Conservation (phyloP, 2,329 filamentous ascomycete species). For the Bipolaris oryzae region DNA sequence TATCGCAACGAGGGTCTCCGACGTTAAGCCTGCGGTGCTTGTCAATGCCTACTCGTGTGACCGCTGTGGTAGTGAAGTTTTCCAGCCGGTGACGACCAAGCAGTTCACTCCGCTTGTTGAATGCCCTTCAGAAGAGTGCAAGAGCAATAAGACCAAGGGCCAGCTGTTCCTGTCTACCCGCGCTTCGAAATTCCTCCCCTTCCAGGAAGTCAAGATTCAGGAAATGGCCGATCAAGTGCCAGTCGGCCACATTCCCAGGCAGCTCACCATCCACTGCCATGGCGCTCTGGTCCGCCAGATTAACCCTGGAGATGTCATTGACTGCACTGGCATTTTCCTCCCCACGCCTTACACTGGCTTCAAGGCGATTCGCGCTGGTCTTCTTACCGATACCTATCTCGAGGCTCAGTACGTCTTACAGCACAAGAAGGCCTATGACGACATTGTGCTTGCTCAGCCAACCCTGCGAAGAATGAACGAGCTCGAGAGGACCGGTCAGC, state of each 20-base stretch:
- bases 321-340: constrained; percentile 93
- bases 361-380: constrained; percentile 91
- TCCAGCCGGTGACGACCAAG: constrained; percentile 91
- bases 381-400: constrained; percentile 96
- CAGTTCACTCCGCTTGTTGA: constrained; percentile 85
- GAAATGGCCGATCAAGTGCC: constrained; percentile 99
- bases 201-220: constrained; percentile 98
- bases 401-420: constrained; percentile 93
- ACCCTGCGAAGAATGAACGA: constrained; percentile 85
- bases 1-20: constrained; percentile 92
- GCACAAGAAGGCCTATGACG: constrained; percentile 97
- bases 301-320: constrained; percentile 92
- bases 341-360: constrained; percentile 99
- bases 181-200: constrained; percentile 94
- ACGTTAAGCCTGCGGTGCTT: constrained; percentile 96
- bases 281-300: constrained; percentile 84
- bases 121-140: constrained; percentile 90
- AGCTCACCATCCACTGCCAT: constrained; percentile 86
- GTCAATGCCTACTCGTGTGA: constrained; percentile 99
- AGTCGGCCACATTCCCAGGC: constrained; percentile 94
- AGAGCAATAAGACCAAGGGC: constrained; percentile 87
- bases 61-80: constrained; percentile 94
- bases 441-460: constrained; percentile 81
- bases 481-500: constrained; percentile 82
- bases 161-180: constrained; percentile 94